A percentile compares a stretch with the other conserved stretches of the same genome.
phyloP scores from a whole-genome alignment of 2,329 filamentous ascomycete genomes.

The Cladosporium sp. region DNA sequence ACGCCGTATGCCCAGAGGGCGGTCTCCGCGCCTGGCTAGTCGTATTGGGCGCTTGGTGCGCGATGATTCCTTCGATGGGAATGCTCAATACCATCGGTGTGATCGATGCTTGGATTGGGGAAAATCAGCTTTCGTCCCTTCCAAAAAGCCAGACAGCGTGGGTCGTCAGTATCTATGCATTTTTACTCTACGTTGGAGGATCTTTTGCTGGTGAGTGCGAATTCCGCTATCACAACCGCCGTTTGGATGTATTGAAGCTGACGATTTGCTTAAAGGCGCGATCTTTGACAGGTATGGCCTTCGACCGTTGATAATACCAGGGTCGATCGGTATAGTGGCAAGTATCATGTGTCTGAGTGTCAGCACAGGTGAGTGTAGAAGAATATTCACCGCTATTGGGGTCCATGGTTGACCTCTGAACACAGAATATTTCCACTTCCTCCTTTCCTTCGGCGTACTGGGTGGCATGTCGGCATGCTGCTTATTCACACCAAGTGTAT shows the following conservation, averaged over 20 bases:
- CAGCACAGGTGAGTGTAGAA: neutral
- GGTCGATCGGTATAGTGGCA: slow-evolving; percentile 1
- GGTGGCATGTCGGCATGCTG: slow-evolving; percentile 69
- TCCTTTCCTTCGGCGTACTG: slow-evolving; percentile 67
- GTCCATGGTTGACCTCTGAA: neutral
- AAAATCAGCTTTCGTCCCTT: neutral
- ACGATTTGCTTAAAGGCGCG: neutral
- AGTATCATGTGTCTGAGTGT: slow-evolving; percentile 4
- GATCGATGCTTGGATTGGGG: slow-evolving; percentile 2
- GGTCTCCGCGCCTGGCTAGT: slow-evolving; percentile 6
- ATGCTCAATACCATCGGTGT: slow-evolving; percentile 3
- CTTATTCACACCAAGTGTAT: slow-evolving; percentile 76
- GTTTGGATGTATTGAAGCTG: neutral
- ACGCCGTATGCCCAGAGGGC: neutral
- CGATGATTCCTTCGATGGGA: slow-evolving; percentile 8
- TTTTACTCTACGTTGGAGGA: slow-evolving; percentile 1
- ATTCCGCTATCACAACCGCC: neutral
- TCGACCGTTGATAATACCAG: slow-evolving; percentile 3
- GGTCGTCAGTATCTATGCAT: slow-evolving; percentile 2
- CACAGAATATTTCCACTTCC: slow-evolving; percentile 23
- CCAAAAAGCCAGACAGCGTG: slow-evolving; percentile 1
- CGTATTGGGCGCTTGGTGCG: slow-evolving; percentile 7
- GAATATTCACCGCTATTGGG: neutral
- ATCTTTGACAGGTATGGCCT: slow-evolving; percentile 5
- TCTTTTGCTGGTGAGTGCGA: neutral